Conservation (phyloP, 768 basidiomycete genomes). For the Pleurotus sapidus region DNA sequence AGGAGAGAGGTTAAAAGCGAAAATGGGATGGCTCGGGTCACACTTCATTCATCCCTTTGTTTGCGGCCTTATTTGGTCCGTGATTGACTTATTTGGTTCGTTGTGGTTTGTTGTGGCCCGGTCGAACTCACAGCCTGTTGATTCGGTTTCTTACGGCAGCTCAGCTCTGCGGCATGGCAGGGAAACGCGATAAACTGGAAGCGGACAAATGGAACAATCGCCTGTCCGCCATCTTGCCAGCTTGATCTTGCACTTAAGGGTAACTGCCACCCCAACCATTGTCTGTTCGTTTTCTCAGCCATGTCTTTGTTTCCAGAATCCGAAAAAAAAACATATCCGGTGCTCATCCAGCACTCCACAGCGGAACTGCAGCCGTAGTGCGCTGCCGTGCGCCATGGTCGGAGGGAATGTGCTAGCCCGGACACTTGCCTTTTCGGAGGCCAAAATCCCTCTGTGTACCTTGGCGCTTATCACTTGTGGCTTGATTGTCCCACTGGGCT, state of each 20-base stretch:
- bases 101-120: conserved; percentile 1
- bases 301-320: neutral
- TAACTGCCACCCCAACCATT: neutral
- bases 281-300: neutral
- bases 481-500: neutral
- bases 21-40: conserved; percentile 7
- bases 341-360: too few species aligned
- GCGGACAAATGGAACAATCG: conserved; percentile 1
- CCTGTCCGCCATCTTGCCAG: neutral
- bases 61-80: conserved; percentile 3
- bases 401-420: neutral
- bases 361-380: too few species aligned
- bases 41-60: conserved; percentile 6
- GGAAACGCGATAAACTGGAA: conserved; percentile 1
- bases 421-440: conserved; percentile 1
- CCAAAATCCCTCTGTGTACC: conserved; percentile 3
- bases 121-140: conserved; percentile 1
- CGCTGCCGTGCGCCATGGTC: too few species aligned
- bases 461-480: neutral
- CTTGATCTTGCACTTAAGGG: neutral
- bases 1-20: conserved; percentile 9
- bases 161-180: neutral
- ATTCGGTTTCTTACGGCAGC: conserved; percentile 6
- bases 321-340: neutral
- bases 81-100: conserved; percentile 5